Evolutionary conservation across 2,329 filamentous ascomycete species (phyloP).

Genomic region (Teratosphaeria gauchensis): DNA sequence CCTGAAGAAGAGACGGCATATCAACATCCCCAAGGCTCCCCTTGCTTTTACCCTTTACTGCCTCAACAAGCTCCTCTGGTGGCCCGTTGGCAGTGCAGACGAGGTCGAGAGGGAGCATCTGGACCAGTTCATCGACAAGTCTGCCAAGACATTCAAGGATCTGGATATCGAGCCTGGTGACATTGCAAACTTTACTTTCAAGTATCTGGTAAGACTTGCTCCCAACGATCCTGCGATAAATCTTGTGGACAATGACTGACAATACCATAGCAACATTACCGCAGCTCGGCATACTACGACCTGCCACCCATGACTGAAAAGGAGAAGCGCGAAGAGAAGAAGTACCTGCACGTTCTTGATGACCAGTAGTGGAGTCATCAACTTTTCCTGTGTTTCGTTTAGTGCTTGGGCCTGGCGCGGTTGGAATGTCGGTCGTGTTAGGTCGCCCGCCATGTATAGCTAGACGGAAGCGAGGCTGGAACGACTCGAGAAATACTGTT

Average conservation of each 20-base stretch:
- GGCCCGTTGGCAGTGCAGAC: slow-evolving; percentile 72
- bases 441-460: neutral
- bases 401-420: neutral
- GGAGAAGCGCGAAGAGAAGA: slow-evolving; percentile 89
- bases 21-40: slow-evolving; percentile 78
- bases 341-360: slow-evolving; percentile 90
- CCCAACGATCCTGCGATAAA: neutral
- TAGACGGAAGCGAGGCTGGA: neutral
- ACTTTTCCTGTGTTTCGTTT: neutral
- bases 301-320: slow-evolving; percentile 88
- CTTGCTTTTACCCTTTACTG: slow-evolving; percentile 65
- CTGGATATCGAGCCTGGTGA: slow-evolving; percentile 83
- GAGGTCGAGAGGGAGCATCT: slow-evolving; percentile 87
- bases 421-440: neutral
- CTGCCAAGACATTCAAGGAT: slow-evolving; percentile 91
- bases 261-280: slow-evolving; percentile 66
- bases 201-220: slow-evolving; percentile 67
- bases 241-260: slow-evolving; percentile 23
- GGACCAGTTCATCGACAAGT: slow-evolving; percentile 81
- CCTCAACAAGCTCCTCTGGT: slow-evolving; percentile 80
- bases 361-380: slow-evolving; percentile 53
- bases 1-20: slow-evolving; percentile 75
- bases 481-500: neutral
- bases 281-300: slow-evolving; percentile 82
- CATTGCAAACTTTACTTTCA: slow-evolving; percentile 76